A percentile compares a stretch with the other conserved stretches of the same genome.
Conservation (phyloP, 495 filamentous ascomycete genomes). For the Aspergillus heteromorphus region DNA sequence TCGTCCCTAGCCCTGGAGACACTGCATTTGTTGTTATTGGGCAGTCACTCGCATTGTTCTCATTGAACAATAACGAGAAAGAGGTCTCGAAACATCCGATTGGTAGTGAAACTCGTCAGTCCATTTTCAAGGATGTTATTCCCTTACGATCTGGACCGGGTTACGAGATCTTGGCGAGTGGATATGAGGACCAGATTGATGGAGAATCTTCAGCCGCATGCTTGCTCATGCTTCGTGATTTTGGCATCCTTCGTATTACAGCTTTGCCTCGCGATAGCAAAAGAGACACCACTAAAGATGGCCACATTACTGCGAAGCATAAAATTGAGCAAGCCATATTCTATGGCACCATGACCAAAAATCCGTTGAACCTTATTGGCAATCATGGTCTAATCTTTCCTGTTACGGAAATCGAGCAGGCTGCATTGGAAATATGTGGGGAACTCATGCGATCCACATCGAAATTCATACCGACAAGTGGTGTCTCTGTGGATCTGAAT, state of each 20-base stretch:
- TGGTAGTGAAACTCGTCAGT: constrained; percentile 50
- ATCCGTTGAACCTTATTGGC: constrained; percentile 71
- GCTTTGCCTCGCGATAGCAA: constrained; percentile 27
- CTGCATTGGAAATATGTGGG: constrained; percentile 71
- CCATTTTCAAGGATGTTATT: constrained; percentile 76
- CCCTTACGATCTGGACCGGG: constrained; percentile 64
- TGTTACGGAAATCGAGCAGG: constrained; percentile 64
- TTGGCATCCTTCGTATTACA: constrained; percentile 70
- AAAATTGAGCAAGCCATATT: constrained; percentile 95
- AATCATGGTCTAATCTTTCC: constrained; percentile 58
- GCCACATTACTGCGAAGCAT: constrained; percentile 65
- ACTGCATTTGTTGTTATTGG: constrained; percentile 81
- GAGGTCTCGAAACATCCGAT: constrained; percentile 63
- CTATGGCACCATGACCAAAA: constrained; percentile 73
- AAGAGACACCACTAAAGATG: constrained; percentile 25
- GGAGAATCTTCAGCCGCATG: constrained; percentile 52
- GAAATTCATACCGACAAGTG: constrained; percentile 61
- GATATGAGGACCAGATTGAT: constrained; percentile 31
- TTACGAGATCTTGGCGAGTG: constrained; percentile 43
- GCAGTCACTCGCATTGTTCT: constrained; percentile 68
- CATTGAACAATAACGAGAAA: constrained; percentile 53
- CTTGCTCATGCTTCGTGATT: constrained; percentile 70
- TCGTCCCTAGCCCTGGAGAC: constrained; percentile 67
- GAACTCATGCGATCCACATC: constrained; percentile 75
- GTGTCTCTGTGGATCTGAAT: constrained; percentile 74